phyloP scores from a whole-genome alignment of 495 filamentous ascomycete species.

The Lepidopterella palustris region DNA sequence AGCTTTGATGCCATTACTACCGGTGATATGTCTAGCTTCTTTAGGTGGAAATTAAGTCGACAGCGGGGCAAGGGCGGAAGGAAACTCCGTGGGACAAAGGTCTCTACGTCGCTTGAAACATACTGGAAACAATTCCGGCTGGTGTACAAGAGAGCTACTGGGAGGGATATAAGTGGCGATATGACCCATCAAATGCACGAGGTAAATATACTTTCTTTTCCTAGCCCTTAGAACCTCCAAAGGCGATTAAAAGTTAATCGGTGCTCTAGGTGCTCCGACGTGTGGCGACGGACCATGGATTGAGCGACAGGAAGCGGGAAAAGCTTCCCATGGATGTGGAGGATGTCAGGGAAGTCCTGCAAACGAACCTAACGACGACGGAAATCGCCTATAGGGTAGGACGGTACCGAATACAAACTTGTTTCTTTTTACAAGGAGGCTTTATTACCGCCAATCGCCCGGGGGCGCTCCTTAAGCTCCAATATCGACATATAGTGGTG shows the following conservation, averaged over 20 bases:
- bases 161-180: neutral
- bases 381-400: neutral
- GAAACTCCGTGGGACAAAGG: neutral
- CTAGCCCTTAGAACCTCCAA: neutral
- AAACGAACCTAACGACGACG: neutral
- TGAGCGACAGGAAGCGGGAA: conserved; percentile 4
- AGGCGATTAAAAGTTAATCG: neutral
- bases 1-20: neutral
- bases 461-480: conserved; percentile 8
- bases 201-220: no score
- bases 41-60: neutral
- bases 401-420: neutral
- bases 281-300: conserved; percentile 18
- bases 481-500: neutral
- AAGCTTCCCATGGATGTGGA: neutral
- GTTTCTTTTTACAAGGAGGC: neutral
- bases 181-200: neutral
- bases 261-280: neutral
- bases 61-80: neutral
- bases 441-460: neutral
- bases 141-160: neutral
- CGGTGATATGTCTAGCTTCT: neutral
- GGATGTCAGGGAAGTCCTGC: neutral
- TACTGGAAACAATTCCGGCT: neutral
- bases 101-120: neutral